Conservation (phyloP, 176 grass and related monocot genomes). For the Oropetium thomaeum region DNA sequence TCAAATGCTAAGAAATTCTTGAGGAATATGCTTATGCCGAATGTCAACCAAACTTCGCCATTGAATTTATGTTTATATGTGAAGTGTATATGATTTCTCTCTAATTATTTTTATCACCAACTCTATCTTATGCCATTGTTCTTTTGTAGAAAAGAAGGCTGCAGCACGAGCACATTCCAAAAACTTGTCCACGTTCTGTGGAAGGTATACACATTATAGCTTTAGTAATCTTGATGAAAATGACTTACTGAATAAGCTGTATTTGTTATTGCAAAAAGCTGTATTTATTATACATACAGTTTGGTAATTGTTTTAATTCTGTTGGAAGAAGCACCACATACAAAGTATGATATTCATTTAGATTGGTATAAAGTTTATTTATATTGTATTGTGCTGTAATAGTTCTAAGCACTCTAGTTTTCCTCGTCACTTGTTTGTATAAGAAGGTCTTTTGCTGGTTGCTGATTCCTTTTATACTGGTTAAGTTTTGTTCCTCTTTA, state of each 20-base stretch:
- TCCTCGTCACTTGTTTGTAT: background rate
- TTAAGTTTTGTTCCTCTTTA: background rate
- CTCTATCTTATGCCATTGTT: slow-evolving; percentile 1
- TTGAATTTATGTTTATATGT: background rate
- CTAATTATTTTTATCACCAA: background rate
- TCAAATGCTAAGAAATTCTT: background rate
- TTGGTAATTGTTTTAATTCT: background rate
- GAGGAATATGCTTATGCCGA: slow-evolving; percentile 2
- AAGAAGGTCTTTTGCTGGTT: background rate
- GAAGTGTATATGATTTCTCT: background rate
- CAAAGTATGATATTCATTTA: background rate
- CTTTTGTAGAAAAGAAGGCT: slow-evolving; percentile 75
- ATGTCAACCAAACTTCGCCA: background rate
- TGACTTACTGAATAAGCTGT: background rate
- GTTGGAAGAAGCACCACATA: background rate
- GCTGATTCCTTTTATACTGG: background rate
- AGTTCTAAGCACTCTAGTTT: background rate
- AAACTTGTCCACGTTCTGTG: slow-evolving; percentile 86
- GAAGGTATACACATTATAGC: slow-evolving; percentile 53
- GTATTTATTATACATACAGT: background rate
- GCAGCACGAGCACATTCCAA: slow-evolving; percentile 83
- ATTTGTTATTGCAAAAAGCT: too few relatives aligned
- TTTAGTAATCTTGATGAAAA: background rate
- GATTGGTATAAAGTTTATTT: background rate
- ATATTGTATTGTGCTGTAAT: background rate